Conservation (phyloP, 2,329 filamentous ascomycete genomes). For the Penicillium sp. region DNA sequence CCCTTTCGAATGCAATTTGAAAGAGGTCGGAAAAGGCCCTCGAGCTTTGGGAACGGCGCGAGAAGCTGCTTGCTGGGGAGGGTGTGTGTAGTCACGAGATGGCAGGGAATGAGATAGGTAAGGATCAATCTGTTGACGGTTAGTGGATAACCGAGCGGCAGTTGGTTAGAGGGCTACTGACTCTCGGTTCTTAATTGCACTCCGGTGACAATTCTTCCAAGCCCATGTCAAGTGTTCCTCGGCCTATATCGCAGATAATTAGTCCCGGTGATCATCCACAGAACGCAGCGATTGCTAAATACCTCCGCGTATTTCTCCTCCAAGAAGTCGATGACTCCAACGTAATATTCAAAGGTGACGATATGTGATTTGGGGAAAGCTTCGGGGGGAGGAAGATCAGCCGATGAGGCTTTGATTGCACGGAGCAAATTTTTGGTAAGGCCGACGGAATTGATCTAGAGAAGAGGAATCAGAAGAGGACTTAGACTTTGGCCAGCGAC, state of each 20-base stretch:
- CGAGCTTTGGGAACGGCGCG: conserved; percentile 70
- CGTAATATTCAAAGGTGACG: conserved; percentile 95
- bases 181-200: conserved; percentile 76
- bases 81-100: conserved; percentile 81
- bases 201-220: conserved; percentile 75
- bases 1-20: conserved; percentile 76
- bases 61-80: conserved; percentile 74
- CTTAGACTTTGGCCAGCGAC: conserved; percentile 12
- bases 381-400: conserved; percentile 77
- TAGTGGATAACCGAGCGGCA: conserved; percentile 16
- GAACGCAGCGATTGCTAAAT: conserved; percentile 17
- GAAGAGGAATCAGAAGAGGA: background rate
- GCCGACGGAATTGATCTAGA: conserved; percentile 76
- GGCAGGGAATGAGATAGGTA: conserved; percentile 91
- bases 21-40: conserved; percentile 75
- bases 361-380: conserved; percentile 85
- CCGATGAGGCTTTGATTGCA: conserved; percentile 71
- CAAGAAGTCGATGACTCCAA: conserved; percentile 87
- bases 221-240: conserved; percentile 78
- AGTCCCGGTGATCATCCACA: conserved; percentile 1
- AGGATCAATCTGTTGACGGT: conserved; percentile 69
- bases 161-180: conserved; percentile 44
- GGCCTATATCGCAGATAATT: conserved; percentile 52
- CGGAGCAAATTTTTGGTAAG: conserved; percentile 87
- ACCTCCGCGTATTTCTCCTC: conserved; percentile 89